phyloP scores from a whole-genome alignment of 179 eudicot genomes.

The Beta lomatogona region DNA sequence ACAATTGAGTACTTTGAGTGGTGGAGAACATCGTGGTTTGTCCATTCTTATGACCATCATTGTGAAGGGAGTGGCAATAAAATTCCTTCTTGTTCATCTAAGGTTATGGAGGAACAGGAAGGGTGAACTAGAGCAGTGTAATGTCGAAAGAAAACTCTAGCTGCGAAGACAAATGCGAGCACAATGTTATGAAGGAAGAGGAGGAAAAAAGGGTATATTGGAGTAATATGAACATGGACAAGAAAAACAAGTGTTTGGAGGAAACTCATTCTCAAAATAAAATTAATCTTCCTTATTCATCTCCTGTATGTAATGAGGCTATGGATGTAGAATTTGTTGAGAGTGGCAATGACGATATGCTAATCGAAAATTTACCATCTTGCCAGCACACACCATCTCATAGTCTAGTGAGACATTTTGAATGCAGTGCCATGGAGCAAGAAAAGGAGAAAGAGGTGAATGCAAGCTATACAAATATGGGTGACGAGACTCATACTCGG shows the following conservation, averaged over 20 bases:
- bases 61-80: not conserved
- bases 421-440: not conserved
- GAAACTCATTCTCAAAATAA: not conserved
- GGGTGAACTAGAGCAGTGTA: not conserved
- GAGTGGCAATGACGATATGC: not conserved
- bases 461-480: not conserved
- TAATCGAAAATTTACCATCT: not conserved
- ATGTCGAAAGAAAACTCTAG: not conserved
- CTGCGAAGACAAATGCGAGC: not conserved
- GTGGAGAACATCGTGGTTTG: slow-evolving; percentile 28
- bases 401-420: not conserved
- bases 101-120: not conserved
- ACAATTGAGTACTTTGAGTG: slow-evolving; percentile 33
- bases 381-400: not conserved
- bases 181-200: not conserved
- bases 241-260: not conserved
- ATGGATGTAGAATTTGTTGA: not conserved
- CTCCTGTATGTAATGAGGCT: not conserved
- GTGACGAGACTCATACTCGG: not conserved
- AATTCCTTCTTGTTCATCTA: not conserved
- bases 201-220: not conserved
- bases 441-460: not conserved
- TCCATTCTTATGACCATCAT: not conserved
- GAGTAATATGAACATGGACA: not conserved
- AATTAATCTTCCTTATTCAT: not conserved